phyloP scores from a whole-genome alignment of 2,329 filamentous ascomycete genomes.

The Bipolaris sorokiniana region DNA sequence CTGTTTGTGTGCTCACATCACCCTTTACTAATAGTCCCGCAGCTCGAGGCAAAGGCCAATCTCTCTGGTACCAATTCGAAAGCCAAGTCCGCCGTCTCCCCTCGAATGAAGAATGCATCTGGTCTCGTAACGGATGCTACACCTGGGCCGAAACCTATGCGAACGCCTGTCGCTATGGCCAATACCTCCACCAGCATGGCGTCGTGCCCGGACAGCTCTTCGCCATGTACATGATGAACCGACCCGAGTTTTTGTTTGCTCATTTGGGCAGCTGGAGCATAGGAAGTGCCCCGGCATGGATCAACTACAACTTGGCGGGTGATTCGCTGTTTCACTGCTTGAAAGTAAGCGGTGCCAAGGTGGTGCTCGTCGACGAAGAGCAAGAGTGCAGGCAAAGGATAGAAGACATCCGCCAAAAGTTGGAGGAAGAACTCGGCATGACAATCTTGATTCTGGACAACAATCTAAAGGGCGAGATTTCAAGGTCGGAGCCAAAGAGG shows the following conservation, averaged over 20 bases:
- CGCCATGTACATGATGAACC: slow-evolving; percentile 70
- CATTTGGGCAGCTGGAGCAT: slow-evolving; percentile 70
- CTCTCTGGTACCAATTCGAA: slow-evolving; percentile 71
- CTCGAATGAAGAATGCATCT: slow-evolving; percentile 64
- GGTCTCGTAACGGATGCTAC: slow-evolving; percentile 65
- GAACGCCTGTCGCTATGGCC: slow-evolving; percentile 49
- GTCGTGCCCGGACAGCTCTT: slow-evolving; percentile 67
- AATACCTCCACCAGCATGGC: slow-evolving; percentile 52
- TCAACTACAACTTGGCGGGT: slow-evolving; percentile 72
- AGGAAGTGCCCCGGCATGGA: slow-evolving; percentile 71
- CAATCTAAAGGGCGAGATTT: slow-evolving; percentile 56
- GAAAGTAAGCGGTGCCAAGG: slow-evolving; percentile 60
- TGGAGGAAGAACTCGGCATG: slow-evolving; percentile 65
- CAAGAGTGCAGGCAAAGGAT: slow-evolving; percentile 62
- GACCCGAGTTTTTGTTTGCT: slow-evolving; percentile 69
- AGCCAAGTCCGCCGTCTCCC: slow-evolving; percentile 59
- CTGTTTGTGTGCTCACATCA: not conserved
- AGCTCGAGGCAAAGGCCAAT: slow-evolving; percentile 57
- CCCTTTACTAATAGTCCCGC: slow-evolving; percentile 3
- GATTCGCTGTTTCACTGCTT: slow-evolving; percentile 71
- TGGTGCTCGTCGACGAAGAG: slow-evolving; percentile 56
- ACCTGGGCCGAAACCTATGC: slow-evolving; percentile 49
- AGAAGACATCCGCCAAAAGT: slow-evolving; percentile 55
- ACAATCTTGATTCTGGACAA: slow-evolving; percentile 61
- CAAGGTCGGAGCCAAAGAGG: slow-evolving; percentile 56